phyloP scores from a whole-genome alignment of 108 stramenopile genomes.

The Aurantiochytrium sp. region DNA sequence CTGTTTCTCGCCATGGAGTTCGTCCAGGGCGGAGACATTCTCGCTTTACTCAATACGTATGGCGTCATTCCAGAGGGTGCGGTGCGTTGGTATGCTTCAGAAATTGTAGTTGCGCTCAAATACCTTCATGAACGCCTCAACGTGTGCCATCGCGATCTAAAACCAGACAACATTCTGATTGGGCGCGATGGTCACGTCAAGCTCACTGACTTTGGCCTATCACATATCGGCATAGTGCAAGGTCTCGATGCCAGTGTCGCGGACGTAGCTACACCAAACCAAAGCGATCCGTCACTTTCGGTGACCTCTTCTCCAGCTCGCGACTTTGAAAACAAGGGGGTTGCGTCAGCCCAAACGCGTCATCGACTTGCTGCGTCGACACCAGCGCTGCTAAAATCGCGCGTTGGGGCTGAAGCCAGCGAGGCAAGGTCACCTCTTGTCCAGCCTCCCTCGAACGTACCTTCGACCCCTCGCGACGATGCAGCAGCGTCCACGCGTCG shows the following conservation, averaged over 20 bases:
- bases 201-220: slow-evolving; percentile 45
- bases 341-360: background rate
- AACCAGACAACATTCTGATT: slow-evolving; percentile 43
- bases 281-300: background rate
- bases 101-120: slow-evolving; percentile 38
- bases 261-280: too few relatives aligned
- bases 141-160: slow-evolving; percentile 41
- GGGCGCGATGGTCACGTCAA: slow-evolving; percentile 30
- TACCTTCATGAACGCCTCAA: slow-evolving; percentile 31
- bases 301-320: background rate
- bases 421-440: too few relatives aligned
- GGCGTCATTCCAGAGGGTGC: slow-evolving; percentile 38
- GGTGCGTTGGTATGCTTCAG: slow-evolving; percentile 26
- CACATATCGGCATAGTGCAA: slow-evolving; percentile 42
- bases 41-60: slow-evolving; percentile 75
- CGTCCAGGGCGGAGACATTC: slow-evolving; percentile 95
- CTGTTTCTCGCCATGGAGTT: slow-evolving; percentile 98
- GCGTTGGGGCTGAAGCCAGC: too few relatives aligned
- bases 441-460: too few relatives aligned
- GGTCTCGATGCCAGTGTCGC: background rate
- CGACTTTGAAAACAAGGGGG: background rate
- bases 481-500: background rate
- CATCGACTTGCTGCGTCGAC: background rate
- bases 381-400: too few relatives aligned
- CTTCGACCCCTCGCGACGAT: background rate